Conservation (phyloP, 495 filamentous ascomycete species). For the Aspergillus ellipticus region DNA sequence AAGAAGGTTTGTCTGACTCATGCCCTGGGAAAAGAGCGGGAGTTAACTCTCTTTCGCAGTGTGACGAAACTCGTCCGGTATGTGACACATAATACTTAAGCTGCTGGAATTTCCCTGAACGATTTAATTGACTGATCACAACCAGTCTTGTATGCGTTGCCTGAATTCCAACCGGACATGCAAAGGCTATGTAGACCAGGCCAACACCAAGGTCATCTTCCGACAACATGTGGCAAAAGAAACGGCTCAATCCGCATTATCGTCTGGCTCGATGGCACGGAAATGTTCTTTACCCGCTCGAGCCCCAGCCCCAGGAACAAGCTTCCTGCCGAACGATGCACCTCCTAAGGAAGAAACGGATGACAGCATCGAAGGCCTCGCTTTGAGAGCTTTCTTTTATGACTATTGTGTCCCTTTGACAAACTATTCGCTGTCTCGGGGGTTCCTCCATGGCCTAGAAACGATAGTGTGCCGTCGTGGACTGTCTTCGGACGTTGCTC, state of each 20-base stretch:
- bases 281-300: conserved; percentile 28
- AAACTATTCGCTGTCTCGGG: conserved; percentile 19
- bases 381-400: conserved; percentile 30
- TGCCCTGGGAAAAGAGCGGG: neutral
- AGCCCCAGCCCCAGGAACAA: conserved; percentile 13
- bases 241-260: neutral
- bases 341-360: conserved; percentile 19
- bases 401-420: conserved; percentile 24
- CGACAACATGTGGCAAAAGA: conserved; percentile 21
- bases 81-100: neutral
- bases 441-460: conserved; percentile 28
- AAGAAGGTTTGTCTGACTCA: conserved; percentile 26
- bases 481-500: conserved; percentile 20
- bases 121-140: neutral
- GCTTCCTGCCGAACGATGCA: conserved; percentile 18
- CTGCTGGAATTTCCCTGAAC: neutral
- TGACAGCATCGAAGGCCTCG: conserved; percentile 15
- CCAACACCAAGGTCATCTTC: conserved; percentile 13
- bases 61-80: conserved; percentile 32
- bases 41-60: conserved; percentile 12
- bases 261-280: conserved; percentile 20
- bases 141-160: conserved; percentile 30
- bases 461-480: conserved; percentile 15
- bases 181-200: conserved; percentile 24
- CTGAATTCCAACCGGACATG: conserved; percentile 26